Percentiles rank a stretch among this genome's conserved stretches.
phyloP scores from a whole-genome alignment of 768 basidiomycete genomes.

The Mycena vulgaris region DNA sequence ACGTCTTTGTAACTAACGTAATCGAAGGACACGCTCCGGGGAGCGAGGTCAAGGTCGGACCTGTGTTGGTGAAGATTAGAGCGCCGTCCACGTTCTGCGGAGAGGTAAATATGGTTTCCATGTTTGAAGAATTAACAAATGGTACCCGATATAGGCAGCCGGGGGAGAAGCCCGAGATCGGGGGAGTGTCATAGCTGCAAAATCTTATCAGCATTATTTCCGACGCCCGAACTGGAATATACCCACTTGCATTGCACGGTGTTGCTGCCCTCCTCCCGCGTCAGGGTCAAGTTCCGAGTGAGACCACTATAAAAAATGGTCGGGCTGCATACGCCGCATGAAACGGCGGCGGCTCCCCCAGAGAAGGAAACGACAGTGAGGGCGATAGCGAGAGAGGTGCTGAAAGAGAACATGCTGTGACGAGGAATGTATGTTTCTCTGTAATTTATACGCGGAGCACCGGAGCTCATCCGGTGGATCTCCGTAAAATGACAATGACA shows the following conservation, averaged over 20 bases:
- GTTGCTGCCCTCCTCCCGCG: conserved; percentile 20
- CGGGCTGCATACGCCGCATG: conserved; percentile 30
- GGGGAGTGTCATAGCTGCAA: conserved; percentile 27
- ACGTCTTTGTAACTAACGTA: not conserved
- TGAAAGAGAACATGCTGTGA: conserved; percentile 16
- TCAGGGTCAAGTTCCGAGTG: conserved; percentile 28
- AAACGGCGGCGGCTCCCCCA: conserved; percentile 16
- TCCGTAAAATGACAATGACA: no score
- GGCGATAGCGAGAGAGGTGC: conserved; percentile 11
- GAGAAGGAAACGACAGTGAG: conserved; percentile 4
- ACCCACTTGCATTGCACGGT: conserved; percentile 37
- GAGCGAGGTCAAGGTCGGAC: not conserved
- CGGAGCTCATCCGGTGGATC: no score
- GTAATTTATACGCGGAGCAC: not conserved
- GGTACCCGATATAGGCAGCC: conserved; percentile 28
- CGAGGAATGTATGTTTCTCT: not conserved
- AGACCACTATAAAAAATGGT: conserved; percentile 32
- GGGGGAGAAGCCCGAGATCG: conserved; percentile 23
- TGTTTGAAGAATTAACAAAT: not conserved
- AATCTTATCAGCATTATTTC: not conserved
- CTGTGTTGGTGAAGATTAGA: conserved; percentile 23
- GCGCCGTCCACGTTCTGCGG: conserved; percentile 31
- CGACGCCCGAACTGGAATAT: not conserved
- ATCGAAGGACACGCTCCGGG: conserved; percentile 20
- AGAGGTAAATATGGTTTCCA: not conserved